Evolutionary conservation across 2,329 filamentous ascomycete genomes (phyloP).

Genomic region (Exophiala sp.): DNA sequence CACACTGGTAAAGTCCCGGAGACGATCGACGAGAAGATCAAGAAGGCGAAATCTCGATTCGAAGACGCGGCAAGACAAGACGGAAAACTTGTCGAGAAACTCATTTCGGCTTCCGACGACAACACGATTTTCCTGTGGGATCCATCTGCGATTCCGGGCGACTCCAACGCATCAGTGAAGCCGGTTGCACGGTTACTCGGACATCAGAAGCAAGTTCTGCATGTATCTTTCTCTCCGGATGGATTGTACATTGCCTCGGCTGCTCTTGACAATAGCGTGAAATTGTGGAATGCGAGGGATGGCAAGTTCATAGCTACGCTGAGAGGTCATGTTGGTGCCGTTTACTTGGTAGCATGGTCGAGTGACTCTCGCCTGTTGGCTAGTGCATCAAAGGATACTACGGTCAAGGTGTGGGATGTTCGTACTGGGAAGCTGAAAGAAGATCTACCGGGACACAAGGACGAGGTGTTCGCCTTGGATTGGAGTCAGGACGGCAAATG

Average conservation of each 20-base stretch:
- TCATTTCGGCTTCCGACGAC: conserved; percentile 90
- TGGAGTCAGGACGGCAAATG: conserved; percentile 89
- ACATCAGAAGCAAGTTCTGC: conserved; percentile 95
- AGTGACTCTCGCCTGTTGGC: conserved; percentile 87
- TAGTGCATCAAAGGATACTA: conserved; percentile 86
- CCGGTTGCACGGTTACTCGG: conserved; percentile 85
- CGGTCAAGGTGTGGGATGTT: conserved; percentile 92
- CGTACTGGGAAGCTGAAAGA: conserved; percentile 74
- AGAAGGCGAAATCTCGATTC: conserved; percentile 76
- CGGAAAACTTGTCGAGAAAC: conserved; percentile 72
- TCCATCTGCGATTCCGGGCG: conserved; percentile 48
- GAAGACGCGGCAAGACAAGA: conserved; percentile 76
- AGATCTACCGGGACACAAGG: conserved; percentile 85
- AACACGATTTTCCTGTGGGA: conserved; percentile 97
- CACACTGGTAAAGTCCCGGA: conserved; percentile 69
- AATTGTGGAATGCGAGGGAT: conserved; percentile 79
- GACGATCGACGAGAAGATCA: conserved; percentile 65
- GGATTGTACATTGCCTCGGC: conserved; percentile 82
- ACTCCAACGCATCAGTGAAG: conserved; percentile 60
- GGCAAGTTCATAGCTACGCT: conserved; percentile 84
- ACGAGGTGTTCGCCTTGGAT: conserved; percentile 91
- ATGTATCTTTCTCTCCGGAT: conserved; percentile 91
- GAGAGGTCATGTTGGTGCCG: conserved; percentile 82
- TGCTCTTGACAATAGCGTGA: conserved; percentile 91
- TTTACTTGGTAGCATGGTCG: conserved; percentile 90